Evolutionary conservation across 225 moss, liverwort and hornwort species (phyloP).

Genomic region (Polytrichum commune): DNA sequence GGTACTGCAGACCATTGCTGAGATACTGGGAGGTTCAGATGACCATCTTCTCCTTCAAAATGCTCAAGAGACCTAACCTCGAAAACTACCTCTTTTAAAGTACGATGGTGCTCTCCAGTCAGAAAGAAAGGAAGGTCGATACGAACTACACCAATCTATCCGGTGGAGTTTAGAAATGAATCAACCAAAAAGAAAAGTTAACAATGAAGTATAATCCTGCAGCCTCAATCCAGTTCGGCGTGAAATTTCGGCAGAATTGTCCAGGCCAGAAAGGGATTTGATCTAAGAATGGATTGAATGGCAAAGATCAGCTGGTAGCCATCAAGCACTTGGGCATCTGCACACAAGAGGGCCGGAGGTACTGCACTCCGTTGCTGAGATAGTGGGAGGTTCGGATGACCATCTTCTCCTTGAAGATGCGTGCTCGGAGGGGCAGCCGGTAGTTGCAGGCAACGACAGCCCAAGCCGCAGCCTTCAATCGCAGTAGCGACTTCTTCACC

Average conservation of each 20-base stretch:
- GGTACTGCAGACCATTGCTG: conserved; percentile 27
- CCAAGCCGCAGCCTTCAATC: conserved; percentile 54
- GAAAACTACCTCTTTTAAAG: too few relatives aligned
- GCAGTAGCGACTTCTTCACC: conserved; percentile 43
- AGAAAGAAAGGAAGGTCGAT: too few relatives aligned
- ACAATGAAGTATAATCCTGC: too few relatives aligned
- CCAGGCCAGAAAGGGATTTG: too few relatives aligned
- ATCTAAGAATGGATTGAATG: too few relatives aligned
- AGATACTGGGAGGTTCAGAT: conserved; percentile 41
- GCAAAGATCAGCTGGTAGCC: conserved; percentile 20
- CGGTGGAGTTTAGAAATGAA: too few relatives aligned
- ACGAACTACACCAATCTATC: too few relatives aligned
- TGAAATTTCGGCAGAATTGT: too few relatives aligned
- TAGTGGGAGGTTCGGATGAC: conserved; percentile 43
- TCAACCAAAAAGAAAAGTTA: too few relatives aligned
- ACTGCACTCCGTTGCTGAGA: conserved; percentile 34
- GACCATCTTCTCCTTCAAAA: conserved; percentile 41
- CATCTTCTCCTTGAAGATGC: conserved; percentile 45
- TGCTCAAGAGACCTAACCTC: background rate
- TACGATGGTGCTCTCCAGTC: too few relatives aligned
- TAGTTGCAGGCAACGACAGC: conserved; percentile 54
- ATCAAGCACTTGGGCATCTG: conserved; percentile 56
- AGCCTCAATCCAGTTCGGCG: too few relatives aligned
- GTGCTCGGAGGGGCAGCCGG: conserved; percentile 44
- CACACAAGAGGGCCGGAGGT: conserved; percentile 50